phyloP scores from a whole-genome alignment of 208 protist species.

The Trypanosoma avium region DNA sequence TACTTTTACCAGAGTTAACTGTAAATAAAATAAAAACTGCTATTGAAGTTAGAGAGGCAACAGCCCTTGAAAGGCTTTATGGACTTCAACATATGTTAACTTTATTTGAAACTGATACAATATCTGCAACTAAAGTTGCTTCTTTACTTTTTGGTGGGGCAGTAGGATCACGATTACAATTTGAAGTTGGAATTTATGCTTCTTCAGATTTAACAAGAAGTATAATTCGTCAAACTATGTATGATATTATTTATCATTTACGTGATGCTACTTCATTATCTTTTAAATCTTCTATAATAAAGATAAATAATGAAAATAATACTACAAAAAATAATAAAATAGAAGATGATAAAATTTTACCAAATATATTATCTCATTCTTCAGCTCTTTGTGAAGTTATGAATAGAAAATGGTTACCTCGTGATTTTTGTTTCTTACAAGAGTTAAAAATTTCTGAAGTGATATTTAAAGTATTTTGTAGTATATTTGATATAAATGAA shows the following conservation, averaged over 20 bases:
- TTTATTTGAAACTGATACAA: constrained; percentile 29
- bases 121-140: constrained; percentile 25
- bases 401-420: constrained; percentile 54
- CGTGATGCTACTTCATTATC: constrained; percentile 1
- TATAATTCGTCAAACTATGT: constrained; percentile 29
- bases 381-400: constrained; percentile 61
- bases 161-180: constrained; percentile 10
- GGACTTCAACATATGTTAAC: constrained; percentile 38
- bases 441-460: constrained; percentile 39
- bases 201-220: constrained; percentile 22
- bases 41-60: constrained; percentile 34
- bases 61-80: constrained; percentile 32
- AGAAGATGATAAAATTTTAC: not conserved
- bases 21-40: constrained; percentile 21
- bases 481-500: constrained; percentile 43
- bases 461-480: constrained; percentile 52
- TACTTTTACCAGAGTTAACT: constrained; percentile 26
- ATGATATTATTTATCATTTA: constrained; percentile 26
- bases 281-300: constrained; percentile 13
- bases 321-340: not conserved
- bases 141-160: constrained; percentile 29
- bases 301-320: not conserved
- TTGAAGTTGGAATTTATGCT: constrained; percentile 32
- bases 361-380: constrained; percentile 1
- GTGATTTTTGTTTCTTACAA: constrained; percentile 61